Percentiles rank a stretch among this genome's conserved stretches.
These are phyloP conservation scores for Trypanosoma conorhini DNA, from an alignment of 208 protist species.

Conservation along the genomic window DNA sequence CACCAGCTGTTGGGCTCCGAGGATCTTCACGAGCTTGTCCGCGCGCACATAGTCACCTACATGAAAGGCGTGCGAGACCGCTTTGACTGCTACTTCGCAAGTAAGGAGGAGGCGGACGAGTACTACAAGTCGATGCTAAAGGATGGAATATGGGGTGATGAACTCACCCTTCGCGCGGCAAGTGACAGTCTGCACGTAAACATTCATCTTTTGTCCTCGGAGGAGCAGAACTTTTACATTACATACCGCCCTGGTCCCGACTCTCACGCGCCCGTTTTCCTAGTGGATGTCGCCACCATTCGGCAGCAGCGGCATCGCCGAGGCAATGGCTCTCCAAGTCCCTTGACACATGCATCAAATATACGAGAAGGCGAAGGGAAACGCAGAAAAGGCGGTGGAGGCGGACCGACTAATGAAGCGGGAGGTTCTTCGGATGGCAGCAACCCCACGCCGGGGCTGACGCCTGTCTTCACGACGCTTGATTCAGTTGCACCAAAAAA, in stretches of 20 bases:
- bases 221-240: constrained; percentile 81
- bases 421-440: neutral
- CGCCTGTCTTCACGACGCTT: neutral
- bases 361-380: neutral
- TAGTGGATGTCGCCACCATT: constrained; percentile 64
- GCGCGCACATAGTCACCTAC: constrained; percentile 77
- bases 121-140: constrained; percentile 68
- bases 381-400: neutral
- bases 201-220: constrained; percentile 84
- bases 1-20: constrained; percentile 86
- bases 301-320: constrained; percentile 30
- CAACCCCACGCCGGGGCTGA: neutral
- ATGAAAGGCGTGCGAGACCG: constrained; percentile 72
- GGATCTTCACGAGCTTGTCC: constrained; percentile 79
- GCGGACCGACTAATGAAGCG: neutral
- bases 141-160: constrained; percentile 80
- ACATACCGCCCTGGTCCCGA: constrained; percentile 68
- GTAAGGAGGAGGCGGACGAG: constrained; percentile 46
- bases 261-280: constrained; percentile 55
- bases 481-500: neutral
- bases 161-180: constrained; percentile 82
- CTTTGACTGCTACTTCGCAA: constrained; percentile 86
- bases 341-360: constrained; percentile 1
- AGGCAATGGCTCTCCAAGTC: constrained; percentile 11
- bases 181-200: constrained; percentile 84